Percentiles rank a stretch among this genome's conserved stretches.
phyloP scores from a whole-genome alignment of 225 moss, liverwort and hornwort species.

The Ulota crispa region DNA sequence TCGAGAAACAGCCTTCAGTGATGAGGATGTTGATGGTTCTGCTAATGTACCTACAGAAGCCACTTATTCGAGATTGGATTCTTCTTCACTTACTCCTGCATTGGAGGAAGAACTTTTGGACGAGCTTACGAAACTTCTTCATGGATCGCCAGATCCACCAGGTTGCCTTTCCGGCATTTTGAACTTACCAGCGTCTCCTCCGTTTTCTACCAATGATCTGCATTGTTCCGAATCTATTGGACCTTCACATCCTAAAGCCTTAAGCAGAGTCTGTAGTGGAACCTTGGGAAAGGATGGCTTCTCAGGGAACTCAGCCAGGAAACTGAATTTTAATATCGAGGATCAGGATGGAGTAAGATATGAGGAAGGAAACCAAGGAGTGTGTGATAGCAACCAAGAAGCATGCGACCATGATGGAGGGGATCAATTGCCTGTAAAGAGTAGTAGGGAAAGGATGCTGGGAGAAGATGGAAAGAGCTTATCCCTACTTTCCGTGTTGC shows the following conservation, averaged over 20 bases:
- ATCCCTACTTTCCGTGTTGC: not conserved
- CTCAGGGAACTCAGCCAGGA: slow-evolving; percentile 35
- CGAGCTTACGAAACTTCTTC: slow-evolving; percentile 48
- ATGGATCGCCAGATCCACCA: slow-evolving; percentile 16
- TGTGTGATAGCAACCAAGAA: not conserved
- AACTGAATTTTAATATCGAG: slow-evolving; percentile 40
- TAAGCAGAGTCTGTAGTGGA: slow-evolving; percentile 25
- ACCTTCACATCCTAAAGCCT: slow-evolving; percentile 22
- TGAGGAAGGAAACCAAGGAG: not conserved
- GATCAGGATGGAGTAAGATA: slow-evolving; percentile 14
- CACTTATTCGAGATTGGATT: slow-evolving; percentile 7
- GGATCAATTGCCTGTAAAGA: not conserved
- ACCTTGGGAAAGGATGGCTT: slow-evolving; percentile 17
- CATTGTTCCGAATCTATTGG: slow-evolving; percentile 4
- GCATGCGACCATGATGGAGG: not conserved
- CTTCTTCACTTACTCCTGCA: slow-evolving; percentile 37
- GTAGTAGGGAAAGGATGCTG: not conserved
- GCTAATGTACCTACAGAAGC: not conserved
- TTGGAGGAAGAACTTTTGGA: slow-evolving; percentile 58
- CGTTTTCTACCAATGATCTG: not conserved
- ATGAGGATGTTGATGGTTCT: slow-evolving; percentile 20
- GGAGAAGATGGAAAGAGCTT: not conserved
- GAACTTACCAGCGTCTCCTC: not conserved
- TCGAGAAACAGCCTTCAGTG: slow-evolving; percentile 4
- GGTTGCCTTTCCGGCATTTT: slow-evolving; percentile 3